Conservation (phyloP, 345 rosid genomes). For the Salix udensis region DNA sequence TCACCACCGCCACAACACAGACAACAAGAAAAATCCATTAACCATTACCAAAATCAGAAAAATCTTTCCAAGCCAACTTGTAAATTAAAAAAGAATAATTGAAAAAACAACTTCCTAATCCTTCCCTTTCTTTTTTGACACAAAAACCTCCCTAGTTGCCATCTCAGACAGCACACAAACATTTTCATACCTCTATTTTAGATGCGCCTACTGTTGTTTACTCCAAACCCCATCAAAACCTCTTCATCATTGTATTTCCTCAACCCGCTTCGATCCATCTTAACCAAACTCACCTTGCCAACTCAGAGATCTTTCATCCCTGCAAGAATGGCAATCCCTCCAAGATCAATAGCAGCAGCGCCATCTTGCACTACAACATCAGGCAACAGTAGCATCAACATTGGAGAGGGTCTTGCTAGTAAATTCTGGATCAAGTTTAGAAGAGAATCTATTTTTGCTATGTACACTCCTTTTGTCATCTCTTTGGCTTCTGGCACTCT, state of each 20-base stretch:
- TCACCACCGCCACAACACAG: neutral
- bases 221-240: conserved; percentile 32
- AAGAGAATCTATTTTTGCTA: conserved; percentile 58
- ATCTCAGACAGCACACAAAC: neutral
- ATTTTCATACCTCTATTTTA: neutral
- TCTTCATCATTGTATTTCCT: conserved; percentile 3
- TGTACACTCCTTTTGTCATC: conserved; percentile 71
- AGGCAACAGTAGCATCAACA: neutral
- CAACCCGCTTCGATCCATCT: neutral
- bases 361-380: neutral
- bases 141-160: neutral
- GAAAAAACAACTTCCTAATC: neutral
- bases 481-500: conserved; percentile 79
- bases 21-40: neutral
- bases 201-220: conserved; percentile 11
- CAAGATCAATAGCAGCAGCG: conserved; percentile 5
- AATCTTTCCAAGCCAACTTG: neutral
- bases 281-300: neutral
- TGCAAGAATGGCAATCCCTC: conserved; percentile 22
- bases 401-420: conserved; percentile 48
- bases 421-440: conserved; percentile 72
- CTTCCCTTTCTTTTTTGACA: neutral
- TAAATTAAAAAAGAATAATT: no score
- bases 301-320: conserved; percentile 4
- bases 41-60: neutral